These are phyloP conservation scores for Dioszegia crocea DNA, from an alignment of 768 basidiomycete genomes.

Conservation along the genomic window DNA sequence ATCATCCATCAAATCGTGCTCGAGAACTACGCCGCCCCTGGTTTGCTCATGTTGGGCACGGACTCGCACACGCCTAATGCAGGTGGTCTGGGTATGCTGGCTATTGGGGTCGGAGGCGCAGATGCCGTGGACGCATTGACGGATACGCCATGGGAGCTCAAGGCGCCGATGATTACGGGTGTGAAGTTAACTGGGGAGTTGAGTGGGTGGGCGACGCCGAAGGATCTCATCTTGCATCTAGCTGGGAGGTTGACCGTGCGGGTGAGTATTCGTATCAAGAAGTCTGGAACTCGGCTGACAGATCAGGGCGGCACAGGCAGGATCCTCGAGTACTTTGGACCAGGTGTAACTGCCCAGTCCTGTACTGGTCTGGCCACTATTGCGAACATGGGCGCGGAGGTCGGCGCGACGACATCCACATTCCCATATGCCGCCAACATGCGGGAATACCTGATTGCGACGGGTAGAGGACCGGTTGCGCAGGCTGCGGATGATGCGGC, in stretches of 20 bases:
- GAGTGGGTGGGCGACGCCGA: slow-evolving; percentile 87
- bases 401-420: slow-evolving; percentile 98
- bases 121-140: slow-evolving; percentile 95
- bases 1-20: slow-evolving; percentile 91
- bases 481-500: slow-evolving; percentile 80
- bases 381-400: slow-evolving; percentile 99
- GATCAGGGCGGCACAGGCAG: slow-evolving; percentile 89
- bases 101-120: slow-evolving; percentile 98
- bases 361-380: slow-evolving; percentile 95
- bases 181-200: slow-evolving; percentile 83
- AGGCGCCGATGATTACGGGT: slow-evolving; percentile 75
- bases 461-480: slow-evolving; percentile 80
- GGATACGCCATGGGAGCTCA: slow-evolving; percentile 95
- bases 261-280: slow-evolving; percentile 54
- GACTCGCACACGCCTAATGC: slow-evolving; percentile 99
- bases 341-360: slow-evolving; percentile 80
- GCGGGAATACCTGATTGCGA: slow-evolving; percentile 83
- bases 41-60: slow-evolving; percentile 72
- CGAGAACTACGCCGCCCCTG: slow-evolving; percentile 94
- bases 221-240: slow-evolving; percentile 90
- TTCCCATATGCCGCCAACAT: slow-evolving; percentile 93
- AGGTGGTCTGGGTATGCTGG: slow-evolving; percentile 90
- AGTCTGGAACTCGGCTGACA: neutral
- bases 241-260: slow-evolving; percentile 91
- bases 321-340: slow-evolving; percentile 94